A percentile compares a stretch with the other conserved stretches of the same genome.
Conservation (phyloP, 805 yeast species). For the Saccharomycopsis lassenensis region DNA sequence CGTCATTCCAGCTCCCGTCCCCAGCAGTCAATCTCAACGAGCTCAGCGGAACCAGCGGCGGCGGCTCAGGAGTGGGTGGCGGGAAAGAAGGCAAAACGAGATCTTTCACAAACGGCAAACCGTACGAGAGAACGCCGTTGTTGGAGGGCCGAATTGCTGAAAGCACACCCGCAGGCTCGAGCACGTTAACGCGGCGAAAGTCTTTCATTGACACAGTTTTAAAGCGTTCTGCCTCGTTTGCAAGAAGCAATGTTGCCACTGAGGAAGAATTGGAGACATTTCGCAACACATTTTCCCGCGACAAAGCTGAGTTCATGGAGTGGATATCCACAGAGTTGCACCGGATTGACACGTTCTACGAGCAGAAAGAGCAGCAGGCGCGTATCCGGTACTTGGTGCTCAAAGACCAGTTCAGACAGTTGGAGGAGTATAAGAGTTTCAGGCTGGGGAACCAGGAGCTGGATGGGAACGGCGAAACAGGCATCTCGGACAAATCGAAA, state of each 20-base stretch:
- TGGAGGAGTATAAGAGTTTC: conserved; percentile 39
- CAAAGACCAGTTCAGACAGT: conserved; percentile 58
- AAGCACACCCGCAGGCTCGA: no score
- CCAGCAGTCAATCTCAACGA: conserved; percentile 21
- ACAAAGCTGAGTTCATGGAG: conserved; percentile 37
- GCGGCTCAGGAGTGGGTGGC: background rate
- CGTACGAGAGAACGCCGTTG: conserved; percentile 18
- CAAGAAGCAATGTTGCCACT: no score
- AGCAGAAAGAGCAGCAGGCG: conserved; percentile 47
- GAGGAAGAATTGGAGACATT: no score
- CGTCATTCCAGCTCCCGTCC: conserved; percentile 22
- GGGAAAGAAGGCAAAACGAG: background rate
- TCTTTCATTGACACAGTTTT: no score
- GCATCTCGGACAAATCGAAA: conserved; percentile 22
- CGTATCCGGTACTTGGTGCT: conserved; percentile 47
- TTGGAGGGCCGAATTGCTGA: no score
- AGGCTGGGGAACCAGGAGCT: conserved; percentile 1
- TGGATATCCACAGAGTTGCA: conserved; percentile 58
- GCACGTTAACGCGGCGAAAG: no score
- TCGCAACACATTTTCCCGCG: conserved; percentile 22
- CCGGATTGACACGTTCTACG: conserved; percentile 54
- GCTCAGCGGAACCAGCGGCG: no score
- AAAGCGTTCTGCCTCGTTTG: no score
- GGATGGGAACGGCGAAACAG: background rate
- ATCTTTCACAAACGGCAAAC: no score